Conservation (phyloP, 208 protist genomes). For the Trypanosoma vivax region DNA sequence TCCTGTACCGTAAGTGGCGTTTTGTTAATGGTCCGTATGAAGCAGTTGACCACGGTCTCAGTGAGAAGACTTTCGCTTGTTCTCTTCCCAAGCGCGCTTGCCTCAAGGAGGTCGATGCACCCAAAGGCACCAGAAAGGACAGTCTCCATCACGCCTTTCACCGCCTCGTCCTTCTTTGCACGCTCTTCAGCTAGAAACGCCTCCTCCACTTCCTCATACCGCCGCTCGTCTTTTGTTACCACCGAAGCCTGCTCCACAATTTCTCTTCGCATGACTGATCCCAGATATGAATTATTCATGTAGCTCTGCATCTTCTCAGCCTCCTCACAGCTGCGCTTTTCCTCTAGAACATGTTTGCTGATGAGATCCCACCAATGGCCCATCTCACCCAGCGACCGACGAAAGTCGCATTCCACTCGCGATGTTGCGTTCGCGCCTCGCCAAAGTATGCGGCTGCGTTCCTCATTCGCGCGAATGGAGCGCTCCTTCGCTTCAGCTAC, state of each 20-base stretch:
- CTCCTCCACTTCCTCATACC: conserved; percentile 36
- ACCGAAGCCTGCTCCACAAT: conserved; percentile 32
- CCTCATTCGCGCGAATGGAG: conserved; percentile 5
- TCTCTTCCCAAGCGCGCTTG: conserved; percentile 22
- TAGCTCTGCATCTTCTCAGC: conserved; percentile 26
- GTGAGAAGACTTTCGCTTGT: conserved; percentile 26
- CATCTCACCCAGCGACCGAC: conserved; percentile 38
- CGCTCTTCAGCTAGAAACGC: conserved; percentile 16
- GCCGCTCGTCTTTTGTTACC: conserved; percentile 42
- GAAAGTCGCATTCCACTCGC: conserved; percentile 41
- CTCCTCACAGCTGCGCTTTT: conserved; percentile 40
- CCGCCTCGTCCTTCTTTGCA: conserved; percentile 13
- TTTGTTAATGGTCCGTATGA: conserved; percentile 13
- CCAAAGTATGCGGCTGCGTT: conserved; percentile 22
- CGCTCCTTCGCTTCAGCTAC: conserved; percentile 13
- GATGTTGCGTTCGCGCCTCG: conserved; percentile 22
- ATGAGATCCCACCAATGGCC: conserved; percentile 67
- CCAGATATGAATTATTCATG: conserved; percentile 43
- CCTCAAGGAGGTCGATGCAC: conserved; percentile 35
- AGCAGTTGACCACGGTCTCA: conserved; percentile 22
- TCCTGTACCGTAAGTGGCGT: not conserved
- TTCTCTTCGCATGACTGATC: conserved; percentile 37
- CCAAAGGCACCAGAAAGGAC: conserved; percentile 21
- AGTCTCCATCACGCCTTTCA: conserved; percentile 23
- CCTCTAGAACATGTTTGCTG: conserved; percentile 58